phyloP scores from a whole-genome alignment of 1,284 basidiomycete species.

The Vanrija humicola region DNA sequence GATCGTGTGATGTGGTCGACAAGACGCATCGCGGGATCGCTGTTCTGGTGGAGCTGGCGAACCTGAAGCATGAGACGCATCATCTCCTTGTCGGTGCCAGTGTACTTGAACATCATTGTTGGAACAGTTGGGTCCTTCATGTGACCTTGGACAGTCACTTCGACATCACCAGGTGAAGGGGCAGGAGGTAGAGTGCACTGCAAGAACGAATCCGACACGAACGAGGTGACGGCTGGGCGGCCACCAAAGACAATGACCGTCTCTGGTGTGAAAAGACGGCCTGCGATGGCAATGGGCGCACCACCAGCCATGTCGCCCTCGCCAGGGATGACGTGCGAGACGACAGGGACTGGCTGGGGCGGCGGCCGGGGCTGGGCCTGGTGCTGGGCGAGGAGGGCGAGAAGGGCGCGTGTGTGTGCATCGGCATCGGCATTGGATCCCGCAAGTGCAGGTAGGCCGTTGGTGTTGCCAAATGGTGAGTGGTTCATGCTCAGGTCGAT shows the following conservation, averaged over 20 bases:
- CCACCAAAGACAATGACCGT: conserved; percentile 81
- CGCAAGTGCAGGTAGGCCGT: conserved; percentile 12
- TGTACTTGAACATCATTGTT: conserved; percentile 38
- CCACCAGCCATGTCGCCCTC: conserved; percentile 90
- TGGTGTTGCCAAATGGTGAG: conserved; percentile 8
- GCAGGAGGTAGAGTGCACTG: conserved; percentile 88
- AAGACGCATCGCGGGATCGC: conserved; percentile 36
- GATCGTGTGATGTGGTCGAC: conserved; percentile 29
- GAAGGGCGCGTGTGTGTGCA: conserved; percentile 17
- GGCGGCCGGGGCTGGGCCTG: conserved; percentile 6
- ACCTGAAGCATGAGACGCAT: conserved; percentile 43
- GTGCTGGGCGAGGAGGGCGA: conserved; percentile 12
- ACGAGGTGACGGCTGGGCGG: conserved; percentile 72
- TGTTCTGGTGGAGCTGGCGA: conserved; percentile 30
- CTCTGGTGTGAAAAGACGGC: conserved; percentile 69
- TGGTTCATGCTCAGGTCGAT: conserved; percentile 14
- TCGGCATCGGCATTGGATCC: conserved; percentile 14
- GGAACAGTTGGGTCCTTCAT: conserved; percentile 18
- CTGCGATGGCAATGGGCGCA: conserved; percentile 90
- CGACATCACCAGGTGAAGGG: conserved; percentile 76
- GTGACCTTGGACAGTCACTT: conserved; percentile 70
- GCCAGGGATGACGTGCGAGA: conserved; percentile 70
- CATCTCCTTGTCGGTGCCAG: conserved; percentile 39
- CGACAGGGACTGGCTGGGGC: conserved; percentile 35
- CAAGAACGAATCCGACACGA: conserved; percentile 90